Evolutionary conservation across 2,329 filamentous ascomycete species (phyloP), one percentile per base, ranked within the genome.

Genomic region (Fusarium sp.): DNA sequence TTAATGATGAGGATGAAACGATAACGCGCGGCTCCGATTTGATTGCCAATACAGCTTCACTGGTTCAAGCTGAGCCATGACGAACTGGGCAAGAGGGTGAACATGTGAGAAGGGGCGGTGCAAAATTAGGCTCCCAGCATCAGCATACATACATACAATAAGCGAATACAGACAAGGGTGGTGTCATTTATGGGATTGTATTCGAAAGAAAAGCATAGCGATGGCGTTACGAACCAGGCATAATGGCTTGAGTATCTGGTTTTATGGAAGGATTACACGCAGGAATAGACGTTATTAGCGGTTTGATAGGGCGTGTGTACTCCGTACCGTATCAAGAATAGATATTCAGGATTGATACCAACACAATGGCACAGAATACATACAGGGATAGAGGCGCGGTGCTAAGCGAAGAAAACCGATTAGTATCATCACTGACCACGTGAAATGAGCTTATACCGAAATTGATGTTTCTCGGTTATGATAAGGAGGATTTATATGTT

Each of bases 191-290:
- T 39, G 43, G 39, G 23, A 43, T 51, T 51, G 22, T 57, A 54
- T 66, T 67, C 49, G 55, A 52, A 37, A 37, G 35, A 37, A 37
- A 61, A 54, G 62, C 68, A 71, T 70, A 71, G 68, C 68, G 68
- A 71, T 40, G 68, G 68, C 68, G 68, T 71, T 71, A 59, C 60
- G 51, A 52, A 47, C 25, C 33, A 58, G 27, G 25, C 23, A 39
- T 25, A 37, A 54, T 22, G 46, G 44, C 48, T 63, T 58, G 53
- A 35, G 57, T 60, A 60, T 35, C 30, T 45, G 40, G 20, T 49
- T 33, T 59, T 43, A 41, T 22, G 49, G 19, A 17, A 40, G 6
- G 15, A 20, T 30, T 45, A 53, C 35, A 33, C 32, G 32, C 19
- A 33, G n/a, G 41, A 47, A 50, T 52, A 40, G 19, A 56, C 45